Evolutionary conservation across 768 basidiomycete species (phyloP), one percentile per base, ranked within the genome.

Genomic region (Rhodotorula diobovata): DNA sequence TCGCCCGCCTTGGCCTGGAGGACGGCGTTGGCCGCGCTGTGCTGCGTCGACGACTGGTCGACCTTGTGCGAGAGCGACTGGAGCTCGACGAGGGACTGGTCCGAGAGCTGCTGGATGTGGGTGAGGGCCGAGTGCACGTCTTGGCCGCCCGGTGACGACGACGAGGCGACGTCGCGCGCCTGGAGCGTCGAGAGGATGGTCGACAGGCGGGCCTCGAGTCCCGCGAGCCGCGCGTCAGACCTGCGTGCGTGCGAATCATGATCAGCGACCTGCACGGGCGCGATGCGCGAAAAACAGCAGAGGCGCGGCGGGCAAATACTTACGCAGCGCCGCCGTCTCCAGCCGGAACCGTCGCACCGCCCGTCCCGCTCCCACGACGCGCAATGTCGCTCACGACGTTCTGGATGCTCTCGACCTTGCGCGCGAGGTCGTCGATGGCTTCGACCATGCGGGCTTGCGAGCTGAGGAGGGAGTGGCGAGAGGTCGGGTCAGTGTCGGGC

Each of bases 391-490:
- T 43, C 50, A 58, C 41, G 34, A 59, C 23, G 60, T 45, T 37
- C n/a, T 66, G 57, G 8, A 75, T 37, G 14, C 48, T 59, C 60
- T 78, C 77, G 32, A 78, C 65, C 46, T 67, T 67, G 37, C 65
- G 62, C 16, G 77, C 59, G n/a, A 78, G 68, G n/a, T 72, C 71
- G 58, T 75, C 77, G 67, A 78, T 76, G 18, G 73, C 71, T 48
- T 76, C 71, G 43, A 76, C 61, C 73, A 78, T 76, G 23, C 64
- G 57, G 30, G 70, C 65, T 61, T 78, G 77, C 30, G 73, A 73
- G 25, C 69, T 70, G 46, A 4, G 20, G 14, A 45, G 20, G 10
- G 16, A 41, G 7, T 18, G 41, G 14, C 41, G 39, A 25, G 28
- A n/a, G n/a, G n/a, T n/a, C n/a, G n/a, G n/a, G n/a, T n/a, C n/a